Evolutionary conservation across 306 rosid genomes (phyloP).

Genomic region (Pterocarpus macrocarpus): DNA sequence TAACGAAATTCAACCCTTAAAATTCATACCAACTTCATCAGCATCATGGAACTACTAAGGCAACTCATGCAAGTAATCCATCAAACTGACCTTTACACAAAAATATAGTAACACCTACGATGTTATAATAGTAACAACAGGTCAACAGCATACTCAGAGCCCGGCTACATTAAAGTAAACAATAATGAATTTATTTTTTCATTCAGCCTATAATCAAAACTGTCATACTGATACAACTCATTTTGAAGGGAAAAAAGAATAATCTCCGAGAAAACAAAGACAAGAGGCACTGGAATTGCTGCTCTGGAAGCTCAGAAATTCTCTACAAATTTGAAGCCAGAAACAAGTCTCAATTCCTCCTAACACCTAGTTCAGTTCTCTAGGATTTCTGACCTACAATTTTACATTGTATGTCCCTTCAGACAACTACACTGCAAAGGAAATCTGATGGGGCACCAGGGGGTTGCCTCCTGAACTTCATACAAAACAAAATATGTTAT

Average conservation of each 20-base stretch:
- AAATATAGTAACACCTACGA: not conserved
- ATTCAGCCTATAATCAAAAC: conserved; percentile 40
- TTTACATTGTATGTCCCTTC: conserved; percentile 48
- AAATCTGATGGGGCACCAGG: conserved; percentile 51
- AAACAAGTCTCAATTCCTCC: conserved; percentile 47
- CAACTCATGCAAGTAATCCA: not conserved
- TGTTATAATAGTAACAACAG: not conserved
- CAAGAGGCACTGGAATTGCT: conserved; percentile 37
- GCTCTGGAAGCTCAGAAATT: conserved; percentile 48
- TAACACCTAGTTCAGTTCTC: conserved; percentile 47
- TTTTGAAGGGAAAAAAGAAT: conserved; percentile 22
- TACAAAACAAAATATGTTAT: conserved; percentile 23
- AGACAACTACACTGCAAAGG: conserved; percentile 40
- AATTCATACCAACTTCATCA: not conserved
- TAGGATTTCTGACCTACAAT: conserved; percentile 55
- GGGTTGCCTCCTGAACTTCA: conserved; percentile 53
- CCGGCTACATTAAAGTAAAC: not conserved
- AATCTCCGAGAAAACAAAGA: conserved; percentile 25
- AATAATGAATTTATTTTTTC: conserved; percentile 35
- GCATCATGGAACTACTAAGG: not conserved
- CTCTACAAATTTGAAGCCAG: conserved; percentile 46
- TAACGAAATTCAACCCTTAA: not conserved
- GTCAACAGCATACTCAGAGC: not conserved
- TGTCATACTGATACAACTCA: conserved; percentile 32
- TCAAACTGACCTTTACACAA: not conserved